These are phyloP conservation scores for Podospora conica DNA, from an alignment of 495 filamentous ascomycete genomes.

Conservation along the genomic window DNA sequence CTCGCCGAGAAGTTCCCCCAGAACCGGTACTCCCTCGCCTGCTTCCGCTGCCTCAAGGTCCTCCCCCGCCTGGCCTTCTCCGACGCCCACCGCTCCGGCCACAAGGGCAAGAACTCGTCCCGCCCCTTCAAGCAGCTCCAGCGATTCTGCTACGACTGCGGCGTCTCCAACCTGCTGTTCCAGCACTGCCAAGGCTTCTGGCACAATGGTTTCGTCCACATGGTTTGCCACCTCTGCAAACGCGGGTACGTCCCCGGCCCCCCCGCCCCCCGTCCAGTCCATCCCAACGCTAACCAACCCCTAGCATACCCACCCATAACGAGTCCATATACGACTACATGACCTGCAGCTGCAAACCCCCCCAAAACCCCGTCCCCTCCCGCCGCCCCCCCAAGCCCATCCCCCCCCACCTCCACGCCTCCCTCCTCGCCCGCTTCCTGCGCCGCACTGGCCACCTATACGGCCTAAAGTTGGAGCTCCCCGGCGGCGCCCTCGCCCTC, in stretches of 20 bases:
- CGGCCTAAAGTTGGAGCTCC: too few species aligned
- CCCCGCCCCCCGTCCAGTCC: too few species aligned
- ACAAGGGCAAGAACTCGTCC: background rate
- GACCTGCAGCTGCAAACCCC: too few species aligned
- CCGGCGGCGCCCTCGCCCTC: too few species aligned
- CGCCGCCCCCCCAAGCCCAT: background rate
- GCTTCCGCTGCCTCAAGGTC: conserved; percentile 14
- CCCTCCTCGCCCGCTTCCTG: background rate
- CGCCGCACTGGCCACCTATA: too few species aligned
- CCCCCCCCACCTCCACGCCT: background rate
- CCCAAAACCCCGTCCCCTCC: background rate
- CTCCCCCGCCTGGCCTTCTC: background rate
- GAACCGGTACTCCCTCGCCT: conserved; percentile 8
- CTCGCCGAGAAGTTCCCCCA: conserved; percentile 10
- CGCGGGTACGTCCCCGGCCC: background rate
- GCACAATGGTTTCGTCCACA: too few species aligned
- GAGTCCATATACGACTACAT: too few species aligned
- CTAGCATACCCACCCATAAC: background rate
- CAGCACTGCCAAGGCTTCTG: background rate
- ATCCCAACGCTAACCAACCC: too few species aligned
- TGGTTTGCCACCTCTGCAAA: background rate
- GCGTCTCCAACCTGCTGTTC: background rate
- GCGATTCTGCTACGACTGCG: conserved; percentile 13
- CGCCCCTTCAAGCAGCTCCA: background rate
- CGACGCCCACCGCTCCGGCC: background rate